A percentile compares a stretch with the other conserved stretches of the same genome.
Conservation (phyloP, 179 eudicot species). For the Monotropa hypopitys region DNA sequence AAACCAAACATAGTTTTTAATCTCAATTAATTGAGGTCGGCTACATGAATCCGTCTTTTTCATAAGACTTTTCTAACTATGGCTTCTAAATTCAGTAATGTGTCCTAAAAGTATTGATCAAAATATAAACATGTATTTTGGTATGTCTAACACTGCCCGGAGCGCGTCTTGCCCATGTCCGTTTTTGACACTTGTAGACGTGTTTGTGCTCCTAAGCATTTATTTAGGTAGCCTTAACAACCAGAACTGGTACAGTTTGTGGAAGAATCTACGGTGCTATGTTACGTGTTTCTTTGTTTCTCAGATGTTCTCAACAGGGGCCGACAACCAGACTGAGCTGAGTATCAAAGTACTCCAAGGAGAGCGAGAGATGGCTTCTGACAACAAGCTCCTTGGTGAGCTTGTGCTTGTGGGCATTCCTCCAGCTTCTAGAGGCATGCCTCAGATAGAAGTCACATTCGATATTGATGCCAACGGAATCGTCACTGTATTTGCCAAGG, state of each 20-base stretch:
- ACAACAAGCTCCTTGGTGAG: constrained; percentile 71
- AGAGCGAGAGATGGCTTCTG: constrained; percentile 69
- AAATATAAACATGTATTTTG: background rate
- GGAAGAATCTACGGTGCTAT: background rate
- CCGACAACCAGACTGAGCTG: constrained; percentile 77
- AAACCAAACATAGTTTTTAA: no score
- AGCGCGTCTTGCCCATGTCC: background rate
- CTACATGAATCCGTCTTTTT: no score
- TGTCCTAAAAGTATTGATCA: background rate
- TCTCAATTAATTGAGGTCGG: no score
- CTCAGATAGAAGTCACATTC: constrained; percentile 73
- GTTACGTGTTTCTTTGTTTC: background rate
- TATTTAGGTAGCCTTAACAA: background rate
- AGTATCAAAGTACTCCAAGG: constrained; percentile 74
- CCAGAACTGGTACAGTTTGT: background rate
- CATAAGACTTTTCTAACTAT: no score
- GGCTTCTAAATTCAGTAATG: no score
- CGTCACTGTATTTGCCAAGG: constrained; percentile 66
- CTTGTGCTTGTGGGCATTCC: constrained; percentile 64
- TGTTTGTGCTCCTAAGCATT: background rate
- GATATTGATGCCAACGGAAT: constrained; percentile 80
- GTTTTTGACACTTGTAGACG: no score
- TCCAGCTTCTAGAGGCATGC: constrained; percentile 71
- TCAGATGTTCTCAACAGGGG: constrained; percentile 74
- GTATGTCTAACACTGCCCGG: background rate